phyloP scores from a whole-genome alignment of 106 monocot genomes.

The Posidonia australis region DNA sequence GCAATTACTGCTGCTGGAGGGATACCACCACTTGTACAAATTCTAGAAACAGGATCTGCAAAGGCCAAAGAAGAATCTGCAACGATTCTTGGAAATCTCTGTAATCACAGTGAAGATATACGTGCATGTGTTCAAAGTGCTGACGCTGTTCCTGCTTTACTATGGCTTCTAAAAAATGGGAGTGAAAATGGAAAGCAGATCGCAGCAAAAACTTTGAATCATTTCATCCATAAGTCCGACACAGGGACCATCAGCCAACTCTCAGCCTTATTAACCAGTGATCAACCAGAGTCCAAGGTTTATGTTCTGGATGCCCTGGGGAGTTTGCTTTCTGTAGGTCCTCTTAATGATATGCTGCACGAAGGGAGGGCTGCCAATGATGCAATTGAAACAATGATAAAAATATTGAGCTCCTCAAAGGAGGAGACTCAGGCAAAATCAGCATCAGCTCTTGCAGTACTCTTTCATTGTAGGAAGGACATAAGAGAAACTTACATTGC shows the following conservation, averaged over 20 bases:
- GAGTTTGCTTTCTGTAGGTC: conserved; percentile 78
- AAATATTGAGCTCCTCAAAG: conserved; percentile 42
- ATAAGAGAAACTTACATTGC: conserved; percentile 90
- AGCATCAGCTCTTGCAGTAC: conserved; percentile 74
- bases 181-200: conserved; percentile 88
- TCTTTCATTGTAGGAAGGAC: conserved; percentile 82
- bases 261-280: conserved; percentile 80
- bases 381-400: conserved; percentile 96
- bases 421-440: conserved; percentile 95
- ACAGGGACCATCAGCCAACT: conserved; percentile 92
- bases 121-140: conserved; percentile 96
- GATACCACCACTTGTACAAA: conserved; percentile 98
- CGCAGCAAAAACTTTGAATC: conserved; percentile 88
- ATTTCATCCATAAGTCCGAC: conserved; percentile 90
- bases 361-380: conserved; percentile 97
- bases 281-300: conserved; percentile 92
- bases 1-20: conserved; percentile 99
- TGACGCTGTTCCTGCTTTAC: conserved; percentile 95
- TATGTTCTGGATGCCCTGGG: conserved; percentile 84
- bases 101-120: conserved; percentile 98
- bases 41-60: conserved; percentile 82
- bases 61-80: conserved; percentile 99
- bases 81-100: conserved; percentile 87
- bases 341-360: conserved; percentile 77
- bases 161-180: conserved; percentile 98